Conservation (phyloP, 176 grass and related monocot species). For the Sorghum bicolor region Sorghum_bicolor_NCBIv3 NC_012878.2:49343001-49343500, state of each 20-base stretch:
- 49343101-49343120: constrained; percentile 26
- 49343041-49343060: constrained; percentile 28
- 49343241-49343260: constrained; percentile 71
- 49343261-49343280: constrained; percentile 48
- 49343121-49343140: constrained; percentile 80
- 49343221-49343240: constrained; percentile 78
- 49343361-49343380: constrained; percentile 71
- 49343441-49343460: constrained; percentile 40
- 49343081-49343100: background rate
- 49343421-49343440: constrained; percentile 53
- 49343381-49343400: constrained; percentile 53
- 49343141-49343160: constrained; percentile 26
- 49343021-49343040: background rate
- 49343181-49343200: constrained; percentile 57
- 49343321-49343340: constrained; percentile 71
- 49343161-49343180: constrained; percentile 35
- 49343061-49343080: too few species aligned
- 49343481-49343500: constrained; percentile 89
- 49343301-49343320: constrained; percentile 76
- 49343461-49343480: constrained; percentile 65
- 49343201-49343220: constrained; percentile 81
- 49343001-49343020: background rate
- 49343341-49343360: constrained; percentile 57
- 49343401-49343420: constrained; percentile 67
- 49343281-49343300: constrained; percentile 67